Base-by-base conservation (phyloP, 2,329 filamentous ascomycete species). In the Pseudogymnoascus sp. region DNA sequence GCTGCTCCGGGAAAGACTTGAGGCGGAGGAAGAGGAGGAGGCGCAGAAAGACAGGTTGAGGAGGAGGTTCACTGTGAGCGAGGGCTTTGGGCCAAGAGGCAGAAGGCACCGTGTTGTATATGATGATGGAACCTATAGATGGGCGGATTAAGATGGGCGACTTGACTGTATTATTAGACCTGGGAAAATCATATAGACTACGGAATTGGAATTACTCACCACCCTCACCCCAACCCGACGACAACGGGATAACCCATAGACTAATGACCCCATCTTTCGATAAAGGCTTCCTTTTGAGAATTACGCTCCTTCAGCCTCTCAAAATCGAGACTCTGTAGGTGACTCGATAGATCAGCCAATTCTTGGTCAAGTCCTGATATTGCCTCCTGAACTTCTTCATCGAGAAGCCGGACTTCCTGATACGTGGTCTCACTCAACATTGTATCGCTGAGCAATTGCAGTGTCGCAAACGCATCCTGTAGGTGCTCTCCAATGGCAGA, bases 341-440 rank as follows among this genome's bases (percentile, higher is more conserved):
- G 68, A 13, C 64, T 63, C 38, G 80, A 75, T 0, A 79, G 71
- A 11, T 67, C 70, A 3, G 73, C 72, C 23, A 84, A 66, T 60
- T 75, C 76, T 29, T 66, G 60, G 59, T 74, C 69, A 29, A 75
- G 69, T 19, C 62, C 64, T 13, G 72, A 70, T n/a, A 86, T 79
- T 1, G 79, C 80, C 2, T 72, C 75, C 63, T 83, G 79, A 38
- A 84, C 79, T 29, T 83, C 81, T 0, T 79, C 77, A 67, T 86
- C 83, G 5, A 79, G 73, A 5, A 86, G 76, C 44, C 75, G 75
- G 4, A 83, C 77, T n/a, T 76, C 71, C 0, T 75, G 75, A 68
- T 77, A 83, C 4, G 77, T 73, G 31, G 78, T 83, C 67, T 86
- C 83, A 0, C 80, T 80, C 1, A 85, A 72, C 0, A 85, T 72